Evolutionary conservation across 106 monocot species (phyloP).

Genomic region (Iris macrosiphon): DNA sequence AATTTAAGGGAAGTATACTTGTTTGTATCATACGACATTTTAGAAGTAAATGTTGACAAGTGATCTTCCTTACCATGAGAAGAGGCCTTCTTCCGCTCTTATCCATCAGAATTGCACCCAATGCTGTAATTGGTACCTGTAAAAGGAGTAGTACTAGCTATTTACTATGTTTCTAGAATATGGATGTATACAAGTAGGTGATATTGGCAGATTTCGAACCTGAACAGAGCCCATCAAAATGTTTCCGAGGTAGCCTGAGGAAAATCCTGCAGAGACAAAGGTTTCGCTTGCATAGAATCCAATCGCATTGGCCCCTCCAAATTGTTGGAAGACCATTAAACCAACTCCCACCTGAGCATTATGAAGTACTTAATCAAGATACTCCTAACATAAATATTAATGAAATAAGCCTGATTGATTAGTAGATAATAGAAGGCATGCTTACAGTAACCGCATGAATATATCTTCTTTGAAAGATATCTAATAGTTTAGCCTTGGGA

Average conservation of each 20-base stretch:
- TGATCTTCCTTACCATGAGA: conserved; percentile 38
- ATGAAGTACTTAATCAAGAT: background rate
- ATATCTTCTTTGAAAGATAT: conserved; percentile 30
- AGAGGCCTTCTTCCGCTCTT: conserved; percentile 75
- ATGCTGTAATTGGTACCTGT: conserved; percentile 61
- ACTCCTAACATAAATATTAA: background rate
- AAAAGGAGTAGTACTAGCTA: background rate
- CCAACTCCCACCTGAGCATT: conserved; percentile 51
- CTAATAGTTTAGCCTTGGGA: conserved; percentile 20
- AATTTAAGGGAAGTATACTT: background rate
- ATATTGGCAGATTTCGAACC: conserved; percentile 20
- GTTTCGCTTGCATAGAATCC: conserved; percentile 51
- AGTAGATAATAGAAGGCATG: background rate
- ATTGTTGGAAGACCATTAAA: conserved; percentile 60
- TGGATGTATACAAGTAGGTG: background rate
- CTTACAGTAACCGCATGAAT: conserved; percentile 36
- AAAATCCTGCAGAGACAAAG: conserved; percentile 68
- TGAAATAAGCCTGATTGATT: background rate
- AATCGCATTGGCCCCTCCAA: conserved; percentile 62
- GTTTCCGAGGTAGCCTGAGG: conserved; percentile 55
- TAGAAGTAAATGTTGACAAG: background rate
- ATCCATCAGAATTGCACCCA: conserved; percentile 70
- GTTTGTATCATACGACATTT: background rate
- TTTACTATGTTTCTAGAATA: background rate
- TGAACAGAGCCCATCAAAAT: conserved; percentile 51